phyloP scores from a whole-genome alignment of 345 rosid genomes.

The Lenwebbia sp. region DNA sequence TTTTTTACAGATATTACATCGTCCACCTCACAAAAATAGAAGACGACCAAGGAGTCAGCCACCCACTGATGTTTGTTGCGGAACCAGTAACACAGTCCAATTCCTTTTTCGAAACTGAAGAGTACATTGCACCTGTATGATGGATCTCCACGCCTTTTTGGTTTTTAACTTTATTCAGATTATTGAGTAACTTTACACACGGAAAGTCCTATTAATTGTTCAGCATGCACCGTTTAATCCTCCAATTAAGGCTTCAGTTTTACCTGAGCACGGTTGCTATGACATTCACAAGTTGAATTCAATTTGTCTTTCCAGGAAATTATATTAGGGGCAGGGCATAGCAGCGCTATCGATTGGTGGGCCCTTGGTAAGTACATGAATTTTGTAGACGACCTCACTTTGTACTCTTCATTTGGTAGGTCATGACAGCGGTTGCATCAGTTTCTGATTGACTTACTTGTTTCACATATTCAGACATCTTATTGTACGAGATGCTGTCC shows the following conservation, averaged over 20 bases:
- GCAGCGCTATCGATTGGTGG: conserved; percentile 95
- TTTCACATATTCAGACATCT: conserved; percentile 36
- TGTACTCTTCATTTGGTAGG: not conserved
- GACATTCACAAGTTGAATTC: not conserved
- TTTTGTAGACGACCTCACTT: not conserved
- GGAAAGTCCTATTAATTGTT: not conserved
- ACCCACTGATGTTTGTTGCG: conserved; percentile 67
- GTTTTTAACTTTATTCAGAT: not conserved
- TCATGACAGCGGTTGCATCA: not conserved
- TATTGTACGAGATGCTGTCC: conserved; percentile 94
- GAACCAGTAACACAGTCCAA: conserved; percentile 68
- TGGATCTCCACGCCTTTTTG: not conserved
- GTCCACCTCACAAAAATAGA: conserved; percentile 29
- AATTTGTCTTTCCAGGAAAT: conserved; percentile 50
- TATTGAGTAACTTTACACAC: not conserved
- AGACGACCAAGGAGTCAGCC: conserved; percentile 68
- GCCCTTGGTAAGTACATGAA: conserved; percentile 58
- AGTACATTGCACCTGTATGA: conserved; percentile 92
- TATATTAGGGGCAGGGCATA: conserved; percentile 81
- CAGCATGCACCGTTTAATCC: not conserved
- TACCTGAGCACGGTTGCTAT: not conserved
- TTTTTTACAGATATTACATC: conserved; percentile 39
- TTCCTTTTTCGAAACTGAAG: conserved; percentile 95
- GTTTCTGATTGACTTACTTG: not conserved
- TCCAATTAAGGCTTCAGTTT: not conserved